Evolutionary conservation across 805 yeast genomes (phyloP), one percentile per base, ranked within the genome.

Genomic region (Candida glaebosa): DNA sequence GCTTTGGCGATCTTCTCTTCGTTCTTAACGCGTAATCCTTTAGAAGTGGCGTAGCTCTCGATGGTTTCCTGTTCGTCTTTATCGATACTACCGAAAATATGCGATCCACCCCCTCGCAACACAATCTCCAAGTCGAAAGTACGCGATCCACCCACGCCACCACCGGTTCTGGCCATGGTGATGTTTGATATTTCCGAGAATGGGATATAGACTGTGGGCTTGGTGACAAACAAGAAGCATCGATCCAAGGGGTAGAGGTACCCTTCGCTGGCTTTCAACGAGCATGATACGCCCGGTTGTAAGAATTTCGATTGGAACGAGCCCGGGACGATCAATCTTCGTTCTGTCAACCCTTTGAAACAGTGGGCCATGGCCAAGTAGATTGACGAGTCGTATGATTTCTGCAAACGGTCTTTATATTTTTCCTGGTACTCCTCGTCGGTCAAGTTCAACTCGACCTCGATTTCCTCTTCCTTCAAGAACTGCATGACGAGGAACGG

Each of bases 221-320:
- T 93, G 18, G 96, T 89, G 37, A 91, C 83, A 59, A 93, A 91
- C 47, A 93, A 67, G 57, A 93, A 79, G 42, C 96, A 86, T 64
- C 87, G 86, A 50, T 93, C 99, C 44, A 93, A 75, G n/a, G 95
- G 88, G 62, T 87, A 93, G 45, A 93, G 67, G 53, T 89, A 85
- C 20, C 99, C 98, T 69, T 93, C 98, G 38, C 87, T 84, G 0
- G 98, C 98, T 63, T 91, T 93, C 52, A 87, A 77, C 5, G 97
- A 87, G 66, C 98, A 91, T 16, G 88, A 76, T 20, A 93, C 84
- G 3, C 95, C 96, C 10, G 95, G 85, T 54, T 84, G 88, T 34
- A 79, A 81, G 56, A 81, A 83, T 31, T 82, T 78, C 4, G 95
- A 83, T 46, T 75, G 74, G 71, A 79, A 93, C 2, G 84, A 72